A percentile compares a stretch with the other conserved stretches of the same genome.
Conservation (phyloP, 1,139 yeast species). For the Maudiozyma humilis region DNA sequence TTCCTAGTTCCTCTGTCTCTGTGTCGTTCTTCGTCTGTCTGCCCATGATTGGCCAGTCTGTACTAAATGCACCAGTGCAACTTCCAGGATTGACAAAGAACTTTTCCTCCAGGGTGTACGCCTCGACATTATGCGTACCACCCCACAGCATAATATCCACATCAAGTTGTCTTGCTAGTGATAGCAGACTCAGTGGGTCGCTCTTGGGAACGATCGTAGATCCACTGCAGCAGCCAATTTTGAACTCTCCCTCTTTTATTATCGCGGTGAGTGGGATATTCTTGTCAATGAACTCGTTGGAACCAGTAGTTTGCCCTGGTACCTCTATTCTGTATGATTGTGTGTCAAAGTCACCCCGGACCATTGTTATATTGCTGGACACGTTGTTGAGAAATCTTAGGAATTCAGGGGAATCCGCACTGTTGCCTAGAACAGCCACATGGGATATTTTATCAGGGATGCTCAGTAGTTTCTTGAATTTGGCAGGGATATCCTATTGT, state of each 20-base stretch:
- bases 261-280: conserved; percentile 62
- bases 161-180: conserved; percentile 82
- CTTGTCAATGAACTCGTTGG: conserved; percentile 35
- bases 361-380: conserved; percentile 66
- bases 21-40: background rate
- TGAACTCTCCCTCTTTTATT: conserved; percentile 59
- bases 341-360: conserved; percentile 68
- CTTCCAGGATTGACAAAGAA: conserved; percentile 93
- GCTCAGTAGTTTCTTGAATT: conserved; percentile 60
- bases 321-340: conserved; percentile 51
- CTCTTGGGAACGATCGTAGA: conserved; percentile 74
- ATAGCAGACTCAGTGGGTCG: conserved; percentile 77
- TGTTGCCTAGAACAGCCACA: conserved; percentile 79
- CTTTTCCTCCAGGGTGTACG: conserved; percentile 85
- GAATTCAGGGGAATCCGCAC: conserved; percentile 61
- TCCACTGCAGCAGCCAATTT: conserved; percentile 82
- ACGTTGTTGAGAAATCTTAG: conserved; percentile 55
- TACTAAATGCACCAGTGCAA: conserved; percentile 81
- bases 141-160: conserved; percentile 94
- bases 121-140: conserved; percentile 90
- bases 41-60: conserved; percentile 38
- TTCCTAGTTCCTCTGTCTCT: conserved; percentile 6
- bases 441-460: conserved; percentile 77
- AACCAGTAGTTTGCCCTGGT: background rate
- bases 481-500: conserved; percentile 35